Percentiles rank a stretch among this genome's conserved stretches.
Conservation (phyloP, 805 yeast species). For the Teunomyces aglyptinius region DNA sequence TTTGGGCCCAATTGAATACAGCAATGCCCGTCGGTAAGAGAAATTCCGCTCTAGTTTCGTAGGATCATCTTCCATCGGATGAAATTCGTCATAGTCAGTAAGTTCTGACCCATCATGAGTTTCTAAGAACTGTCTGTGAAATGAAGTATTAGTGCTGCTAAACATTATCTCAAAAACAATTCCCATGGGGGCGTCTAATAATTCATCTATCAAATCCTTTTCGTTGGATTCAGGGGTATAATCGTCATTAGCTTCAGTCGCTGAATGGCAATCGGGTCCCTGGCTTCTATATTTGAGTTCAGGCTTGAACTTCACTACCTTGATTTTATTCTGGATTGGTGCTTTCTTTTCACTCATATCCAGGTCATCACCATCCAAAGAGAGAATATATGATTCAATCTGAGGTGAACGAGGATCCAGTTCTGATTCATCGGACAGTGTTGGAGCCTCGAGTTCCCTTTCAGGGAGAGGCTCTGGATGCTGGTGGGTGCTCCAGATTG, state of each 20-base stretch:
- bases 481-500: conserved; percentile 52
- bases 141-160: conserved; percentile 54
- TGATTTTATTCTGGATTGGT: conserved; percentile 2
- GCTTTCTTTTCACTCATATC: background rate
- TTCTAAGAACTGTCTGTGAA: conserved; percentile 41
- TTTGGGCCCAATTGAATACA: conserved; percentile 72
- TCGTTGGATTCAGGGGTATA: conserved; percentile 47
- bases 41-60: conserved; percentile 45
- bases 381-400: conserved; percentile 17
- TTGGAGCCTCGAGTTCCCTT: background rate
- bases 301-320: conserved; percentile 16
- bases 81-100: conserved; percentile 38
- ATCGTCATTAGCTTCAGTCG: conserved; percentile 37
- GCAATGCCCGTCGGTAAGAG: conserved; percentile 60
- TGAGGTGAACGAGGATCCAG: conserved; percentile 26
- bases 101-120: conserved; percentile 66
- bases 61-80: conserved; percentile 38
- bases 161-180: conserved; percentile 56
- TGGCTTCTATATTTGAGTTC: conserved; percentile 16
- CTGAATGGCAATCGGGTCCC: conserved; percentile 48
- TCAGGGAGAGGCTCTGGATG: conserved; percentile 6
- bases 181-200: conserved; percentile 63
- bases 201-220: conserved; percentile 52
- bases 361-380: conserved; percentile 12
- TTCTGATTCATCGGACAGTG: background rate